Conservation (phyloP, 208 protist species). For the Naegleria gruberi region DNA sequence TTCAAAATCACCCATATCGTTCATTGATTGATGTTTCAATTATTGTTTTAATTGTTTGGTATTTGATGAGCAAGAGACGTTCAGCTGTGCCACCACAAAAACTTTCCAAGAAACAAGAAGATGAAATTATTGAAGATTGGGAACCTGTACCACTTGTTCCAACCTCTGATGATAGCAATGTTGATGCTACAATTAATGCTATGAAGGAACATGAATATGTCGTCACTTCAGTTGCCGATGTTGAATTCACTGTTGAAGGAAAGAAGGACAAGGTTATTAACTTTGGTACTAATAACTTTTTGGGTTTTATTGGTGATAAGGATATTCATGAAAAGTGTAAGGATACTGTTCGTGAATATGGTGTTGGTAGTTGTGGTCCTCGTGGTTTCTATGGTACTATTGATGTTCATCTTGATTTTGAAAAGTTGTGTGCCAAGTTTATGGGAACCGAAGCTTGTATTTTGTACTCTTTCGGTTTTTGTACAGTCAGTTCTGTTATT, state of each 20-base stretch:
- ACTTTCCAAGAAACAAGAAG: background rate
- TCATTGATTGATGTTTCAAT: background rate
- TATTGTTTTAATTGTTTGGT: background rate
- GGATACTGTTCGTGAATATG: slow-evolving; percentile 78
- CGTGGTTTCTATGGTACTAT: slow-evolving; percentile 94
- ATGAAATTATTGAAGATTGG: background rate
- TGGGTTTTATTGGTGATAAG: slow-evolving; percentile 74
- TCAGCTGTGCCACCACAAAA: background rate
- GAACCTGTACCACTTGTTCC: background rate
- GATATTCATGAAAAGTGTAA: slow-evolving; percentile 63
- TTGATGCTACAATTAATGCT: background rate
- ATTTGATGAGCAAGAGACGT: background rate
- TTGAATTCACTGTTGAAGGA: background rate
- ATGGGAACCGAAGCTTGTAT: slow-evolving; percentile 69
- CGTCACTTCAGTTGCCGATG: background rate
- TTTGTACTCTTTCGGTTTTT: slow-evolving; percentile 88
- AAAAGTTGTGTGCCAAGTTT: slow-evolving; percentile 77
- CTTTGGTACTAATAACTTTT: slow-evolving; percentile 80
- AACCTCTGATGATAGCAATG: background rate
- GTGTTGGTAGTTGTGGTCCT: slow-evolving; percentile 91
- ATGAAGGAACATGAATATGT: background rate
- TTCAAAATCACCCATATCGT: background rate
- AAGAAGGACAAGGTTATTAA: slow-evolving; percentile 50
- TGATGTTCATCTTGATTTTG: slow-evolving; percentile 84
- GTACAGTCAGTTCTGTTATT: slow-evolving; percentile 86